A percentile compares a stretch with the other conserved stretches of the same genome.
Conservation (phyloP, 2,329 filamentous ascomycete species). For the Pseudocercospora cruenta region DNA sequence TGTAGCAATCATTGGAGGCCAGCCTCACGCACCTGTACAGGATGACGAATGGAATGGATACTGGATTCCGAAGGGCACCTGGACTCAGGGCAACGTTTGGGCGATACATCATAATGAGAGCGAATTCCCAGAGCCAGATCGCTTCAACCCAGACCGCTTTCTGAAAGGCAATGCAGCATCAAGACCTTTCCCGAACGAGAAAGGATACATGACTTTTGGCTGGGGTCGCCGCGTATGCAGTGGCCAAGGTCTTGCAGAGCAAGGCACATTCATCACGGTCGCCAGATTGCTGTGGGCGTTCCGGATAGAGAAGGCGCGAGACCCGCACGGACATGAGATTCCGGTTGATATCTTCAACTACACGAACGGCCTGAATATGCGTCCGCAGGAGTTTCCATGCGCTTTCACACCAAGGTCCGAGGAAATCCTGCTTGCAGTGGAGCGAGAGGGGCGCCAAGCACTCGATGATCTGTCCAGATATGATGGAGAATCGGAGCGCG, state of each 20-base stretch:
- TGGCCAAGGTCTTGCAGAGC: conserved; percentile 9
- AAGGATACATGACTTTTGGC: conserved; percentile 59
- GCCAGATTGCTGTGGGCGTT: conserved; percentile 15
- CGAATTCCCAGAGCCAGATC: conserved; percentile 55
- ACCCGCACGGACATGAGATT: conserved; percentile 4
- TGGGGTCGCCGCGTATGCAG: conserved; percentile 59
- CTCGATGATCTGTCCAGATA: conserved; percentile 56
- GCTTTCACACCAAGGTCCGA: conserved; percentile 56
- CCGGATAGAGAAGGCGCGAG: conserved; percentile 6
- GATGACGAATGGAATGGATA: conserved; percentile 36
- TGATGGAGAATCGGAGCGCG: conserved; percentile 59
- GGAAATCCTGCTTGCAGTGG: conserved; percentile 55
- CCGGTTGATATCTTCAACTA: conserved; percentile 6
- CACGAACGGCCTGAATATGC: conserved; percentile 63
- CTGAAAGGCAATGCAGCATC: conserved; percentile 41
- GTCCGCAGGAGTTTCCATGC: conserved; percentile 60
- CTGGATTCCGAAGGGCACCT: conserved; percentile 31
- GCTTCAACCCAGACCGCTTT: conserved; percentile 52
- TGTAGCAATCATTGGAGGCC: conserved; percentile 75
- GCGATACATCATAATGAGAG: conserved; percentile 53
- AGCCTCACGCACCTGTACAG: conserved; percentile 44
- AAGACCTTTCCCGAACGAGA: conserved; percentile 48
- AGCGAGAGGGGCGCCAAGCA: conserved; percentile 58
- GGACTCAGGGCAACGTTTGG: conserved; percentile 35
- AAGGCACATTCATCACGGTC: conserved; percentile 11